Evolutionary conservation across 169 alveolate genomes (phyloP), one percentile per base, ranked within the genome.

Genomic region (Eimeria brunetti): DNA sequence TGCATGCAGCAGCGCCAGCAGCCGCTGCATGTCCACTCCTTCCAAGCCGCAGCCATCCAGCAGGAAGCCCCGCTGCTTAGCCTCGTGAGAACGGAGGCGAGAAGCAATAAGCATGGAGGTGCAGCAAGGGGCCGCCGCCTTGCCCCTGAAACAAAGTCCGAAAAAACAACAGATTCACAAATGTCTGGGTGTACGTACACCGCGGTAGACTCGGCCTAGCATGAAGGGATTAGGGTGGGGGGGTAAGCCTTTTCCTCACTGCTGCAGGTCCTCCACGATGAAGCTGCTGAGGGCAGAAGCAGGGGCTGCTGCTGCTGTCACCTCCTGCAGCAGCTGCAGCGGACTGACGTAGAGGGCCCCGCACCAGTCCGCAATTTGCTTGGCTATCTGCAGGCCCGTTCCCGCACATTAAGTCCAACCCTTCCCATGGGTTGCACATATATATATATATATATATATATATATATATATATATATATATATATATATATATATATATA

Each of bases 291-390:
- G 91, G 41, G 64, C 56, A 24, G 91, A 58, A 56, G 80, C 14
- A 85, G 60, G 75, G 41, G 76, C 62, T 20, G 91, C 6, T 24
- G 75, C 49, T 6, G 75, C 49, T 22, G 62, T 38, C 12, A 62
- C 46, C 38, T 85, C 91, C 80, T 85, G 75, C 41, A 85, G 8
- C 62, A 85, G 80, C 91, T 85, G 91, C 44, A 62, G 81, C 8
- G 67, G 91, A 38, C 91, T 85, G 41, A 85, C 60, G 78, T 85
- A 58, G 14, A 85, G 78, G 46, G 91, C 75, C n/a, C 91, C 91
- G 58, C 91, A 85, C 91, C 91, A 85, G 60, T 85, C 91, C 24
- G 91, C 91, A n/a, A 85, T 62, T 46, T 85, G 80, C 91, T 58
- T 56, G 62, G 91, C 91, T 11, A 85, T 71, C 91, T 85, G 91